Conservation (phyloP, 805 yeast genomes). For the Myxozyma mucilagina region DNA sequence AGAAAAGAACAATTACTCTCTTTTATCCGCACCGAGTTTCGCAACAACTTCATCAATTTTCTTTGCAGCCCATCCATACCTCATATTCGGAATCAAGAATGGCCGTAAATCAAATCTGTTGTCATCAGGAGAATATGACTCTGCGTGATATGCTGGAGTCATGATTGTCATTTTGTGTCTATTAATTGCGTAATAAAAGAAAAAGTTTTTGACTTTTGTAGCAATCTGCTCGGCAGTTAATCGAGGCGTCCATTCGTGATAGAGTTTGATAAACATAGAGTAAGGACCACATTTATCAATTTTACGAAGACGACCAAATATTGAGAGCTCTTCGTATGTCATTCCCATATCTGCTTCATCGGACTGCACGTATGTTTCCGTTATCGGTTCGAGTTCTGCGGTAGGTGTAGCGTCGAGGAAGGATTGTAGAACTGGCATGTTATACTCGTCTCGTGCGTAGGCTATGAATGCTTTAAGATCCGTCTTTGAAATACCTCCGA, state of each 20-base stretch:
- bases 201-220: conserved; percentile 87
- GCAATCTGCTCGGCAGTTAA: conserved; percentile 84
- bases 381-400: conserved; percentile 96
- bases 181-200: conserved; percentile 90
- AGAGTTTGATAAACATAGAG: conserved; percentile 84
- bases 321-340: conserved; percentile 89
- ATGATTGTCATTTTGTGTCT: conserved; percentile 97
- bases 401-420: conserved; percentile 94
- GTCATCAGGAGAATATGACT: conserved; percentile 97
- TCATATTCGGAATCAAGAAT: conserved; percentile 78
- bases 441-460: conserved; percentile 69
- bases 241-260: conserved; percentile 89
- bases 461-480: conserved; percentile 84
- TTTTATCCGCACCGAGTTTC: conserved; percentile 44
- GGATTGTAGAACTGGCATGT: conserved; percentile 72
- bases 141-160: conserved; percentile 97
- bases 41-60: conserved; percentile 80
- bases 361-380: conserved; percentile 86
- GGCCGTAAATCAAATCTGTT: conserved; percentile 95
- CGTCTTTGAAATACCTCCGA: conserved; percentile 96
- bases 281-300: conserved; percentile 95
- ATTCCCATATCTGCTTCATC: conserved; percentile 99
- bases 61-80: conserved; percentile 84
- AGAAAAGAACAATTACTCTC: background rate
- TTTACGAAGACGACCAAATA: conserved; percentile 88